These are phyloP conservation scores for Chrysanthemum makinoi DNA, from an alignment of 129 eudicot genomes.

Conservation along the genomic window DNA sequence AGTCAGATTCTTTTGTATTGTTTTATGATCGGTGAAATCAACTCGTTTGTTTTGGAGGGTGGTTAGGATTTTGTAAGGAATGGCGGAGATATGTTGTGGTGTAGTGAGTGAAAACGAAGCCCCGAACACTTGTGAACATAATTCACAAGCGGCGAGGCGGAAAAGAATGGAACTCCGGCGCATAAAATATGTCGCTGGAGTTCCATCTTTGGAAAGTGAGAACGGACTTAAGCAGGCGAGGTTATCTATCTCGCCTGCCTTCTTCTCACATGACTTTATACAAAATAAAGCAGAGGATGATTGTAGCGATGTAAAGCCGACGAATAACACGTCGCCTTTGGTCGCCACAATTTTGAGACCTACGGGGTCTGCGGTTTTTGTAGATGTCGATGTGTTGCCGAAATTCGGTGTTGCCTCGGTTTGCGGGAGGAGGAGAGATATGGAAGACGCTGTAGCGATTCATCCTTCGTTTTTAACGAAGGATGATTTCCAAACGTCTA, in stretches of 20 bases:
- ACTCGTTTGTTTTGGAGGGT: slow-evolving; percentile 3
- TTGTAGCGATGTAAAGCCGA: slow-evolving; percentile 6
- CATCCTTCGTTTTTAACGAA: slow-evolving; percentile 52
- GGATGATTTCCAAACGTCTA: slow-evolving; percentile 19
- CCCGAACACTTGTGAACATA: slow-evolving; percentile 36
- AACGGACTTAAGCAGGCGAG: slow-evolving; percentile 46
- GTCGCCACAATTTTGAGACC: slow-evolving; percentile 31
- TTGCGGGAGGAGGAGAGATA: slow-evolving; percentile 78
- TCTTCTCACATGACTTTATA: slow-evolving; percentile 23
- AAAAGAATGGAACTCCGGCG: slow-evolving; percentile 59
- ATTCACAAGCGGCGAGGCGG: slow-evolving; percentile 49
- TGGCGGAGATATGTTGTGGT: slow-evolving; percentile 73
- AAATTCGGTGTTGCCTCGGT: slow-evolving; percentile 74
- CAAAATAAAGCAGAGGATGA: slow-evolving; percentile 5
- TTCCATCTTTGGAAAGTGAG: slow-evolving; percentile 21
- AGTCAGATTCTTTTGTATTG: neutral
- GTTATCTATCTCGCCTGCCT: slow-evolving; percentile 27
- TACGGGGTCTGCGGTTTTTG: slow-evolving; percentile 16
- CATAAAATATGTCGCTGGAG: slow-evolving; percentile 34
- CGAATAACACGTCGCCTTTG: neutral
- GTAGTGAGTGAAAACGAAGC: slow-evolving; percentile 50
- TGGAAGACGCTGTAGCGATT: slow-evolving; percentile 86
- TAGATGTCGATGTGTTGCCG: slow-evolving; percentile 25
- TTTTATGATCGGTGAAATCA: slow-evolving; percentile 7
- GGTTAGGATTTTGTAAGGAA: neutral